Conservation (phyloP, 805 yeast species). For the Metschnikowia chrysomelidarum region DNA sequence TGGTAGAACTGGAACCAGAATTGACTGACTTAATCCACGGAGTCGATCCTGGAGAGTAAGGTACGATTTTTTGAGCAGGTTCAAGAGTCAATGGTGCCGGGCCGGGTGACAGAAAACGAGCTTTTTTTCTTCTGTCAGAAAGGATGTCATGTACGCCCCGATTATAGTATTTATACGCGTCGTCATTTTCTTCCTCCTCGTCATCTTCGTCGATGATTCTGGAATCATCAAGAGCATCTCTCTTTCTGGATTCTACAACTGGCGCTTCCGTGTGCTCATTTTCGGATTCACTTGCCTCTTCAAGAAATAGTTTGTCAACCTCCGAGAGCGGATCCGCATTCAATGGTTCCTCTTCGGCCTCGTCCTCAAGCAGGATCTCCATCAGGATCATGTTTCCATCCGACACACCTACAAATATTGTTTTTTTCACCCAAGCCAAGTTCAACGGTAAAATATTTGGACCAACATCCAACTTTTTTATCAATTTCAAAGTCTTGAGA, state of each 20-base stretch:
- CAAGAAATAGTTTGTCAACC: slow-evolving; percentile 18
- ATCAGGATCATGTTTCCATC: slow-evolving; percentile 38
- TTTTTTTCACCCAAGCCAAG: slow-evolving; percentile 26
- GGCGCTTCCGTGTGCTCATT: slow-evolving; percentile 25
- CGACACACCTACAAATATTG: slow-evolving; percentile 42
- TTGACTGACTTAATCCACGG: slow-evolving; percentile 55
- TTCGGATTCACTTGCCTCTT: slow-evolving; percentile 19
- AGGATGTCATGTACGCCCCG: slow-evolving; percentile 17
- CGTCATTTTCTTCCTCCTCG: slow-evolving; percentile 20
- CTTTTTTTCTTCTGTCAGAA: slow-evolving; percentile 10
- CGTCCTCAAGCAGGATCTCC: slow-evolving; percentile 13
- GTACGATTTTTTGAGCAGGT: slow-evolving; percentile 27
- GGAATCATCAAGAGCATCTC: slow-evolving; percentile 32
- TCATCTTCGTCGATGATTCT: slow-evolving; percentile 37
- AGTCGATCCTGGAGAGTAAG: slow-evolving; percentile 86
- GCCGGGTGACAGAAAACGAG: slow-evolving; percentile 5
- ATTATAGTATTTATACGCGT: slow-evolving; percentile 10
- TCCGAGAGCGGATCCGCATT: slow-evolving; percentile 7
- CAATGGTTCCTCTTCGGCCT: slow-evolving; percentile 3
- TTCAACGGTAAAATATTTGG: slow-evolving; percentile 24
- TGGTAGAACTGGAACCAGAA: slow-evolving; percentile 26
- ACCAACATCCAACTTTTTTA: slow-evolving; percentile 29
- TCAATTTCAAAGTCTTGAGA: slow-evolving; percentile 29
- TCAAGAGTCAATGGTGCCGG: background rate
- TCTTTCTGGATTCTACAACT: slow-evolving; percentile 21